These are phyloP conservation scores for Dalbergia cochinchinensis DNA, from an alignment of 306 rosid genomes.

Conservation along the genomic window DNA sequence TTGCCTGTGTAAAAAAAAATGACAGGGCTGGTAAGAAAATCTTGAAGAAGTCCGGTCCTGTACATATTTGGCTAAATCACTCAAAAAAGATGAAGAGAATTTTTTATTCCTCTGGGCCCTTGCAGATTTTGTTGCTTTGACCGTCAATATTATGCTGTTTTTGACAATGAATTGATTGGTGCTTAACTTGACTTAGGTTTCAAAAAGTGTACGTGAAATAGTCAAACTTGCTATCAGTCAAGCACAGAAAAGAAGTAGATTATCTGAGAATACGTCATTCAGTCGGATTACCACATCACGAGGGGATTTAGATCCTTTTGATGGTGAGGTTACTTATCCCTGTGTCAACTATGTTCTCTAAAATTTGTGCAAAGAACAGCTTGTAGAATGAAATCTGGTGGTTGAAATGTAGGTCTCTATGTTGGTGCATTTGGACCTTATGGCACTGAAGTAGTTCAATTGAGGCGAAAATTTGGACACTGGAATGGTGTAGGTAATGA, in stretches of 20 bases:
- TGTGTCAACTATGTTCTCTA: conserved; percentile 5
- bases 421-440: conserved; percentile 83
- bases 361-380: neutral
- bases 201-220: conserved; percentile 73
- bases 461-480: conserved; percentile 89
- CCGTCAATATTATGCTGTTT: conserved; percentile 23
- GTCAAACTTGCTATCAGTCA: conserved; percentile 78
- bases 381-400: conserved; percentile 31
- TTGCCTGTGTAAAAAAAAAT: neutral
- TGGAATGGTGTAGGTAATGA: conserved; percentile 71
- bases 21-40: neutral
- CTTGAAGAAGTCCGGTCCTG: neutral
- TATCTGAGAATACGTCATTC: conserved; percentile 68
- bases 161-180: conserved; percentile 19
- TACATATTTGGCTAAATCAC: conserved; percentile 7
- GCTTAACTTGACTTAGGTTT: conserved; percentile 56
- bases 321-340: conserved; percentile 54
- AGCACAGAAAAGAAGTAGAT: conserved; percentile 71
- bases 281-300: conserved; percentile 61
- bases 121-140: neutral
- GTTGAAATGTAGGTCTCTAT: conserved; percentile 67
- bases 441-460: conserved; percentile 86
- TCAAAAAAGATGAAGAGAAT: neutral
- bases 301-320: conserved; percentile 77
- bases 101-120: conserved; percentile 8